phyloP scores from a whole-genome alignment of 2,329 filamentous ascomycete genomes.

The Fusarium anguioides region DNA sequence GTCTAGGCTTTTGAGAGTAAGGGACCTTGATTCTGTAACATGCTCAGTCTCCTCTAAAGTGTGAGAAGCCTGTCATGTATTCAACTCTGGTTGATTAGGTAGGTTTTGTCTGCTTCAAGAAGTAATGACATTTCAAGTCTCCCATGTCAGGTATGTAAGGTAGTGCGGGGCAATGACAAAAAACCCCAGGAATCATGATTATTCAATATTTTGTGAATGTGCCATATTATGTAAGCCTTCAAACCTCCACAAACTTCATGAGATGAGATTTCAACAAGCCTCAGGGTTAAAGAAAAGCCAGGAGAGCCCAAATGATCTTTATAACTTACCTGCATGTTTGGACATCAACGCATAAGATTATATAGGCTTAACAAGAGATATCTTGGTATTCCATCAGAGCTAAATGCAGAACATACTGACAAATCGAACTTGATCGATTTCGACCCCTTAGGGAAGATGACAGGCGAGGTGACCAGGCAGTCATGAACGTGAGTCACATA shows the following conservation, averaged over 20 bases:
- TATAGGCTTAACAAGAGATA: too few relatives aligned
- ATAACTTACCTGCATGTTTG: too few relatives aligned
- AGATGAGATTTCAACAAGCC: not conserved
- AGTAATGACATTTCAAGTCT: constrained; percentile 1
- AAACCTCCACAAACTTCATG: not conserved
- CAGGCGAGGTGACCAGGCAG: not conserved
- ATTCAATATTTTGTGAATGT: constrained; percentile 44
- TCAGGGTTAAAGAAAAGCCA: too few relatives aligned
- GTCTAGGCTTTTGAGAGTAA: constrained; percentile 12
- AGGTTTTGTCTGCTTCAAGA: not conserved
- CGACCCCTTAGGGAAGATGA: too few relatives aligned
- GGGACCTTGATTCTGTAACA: constrained; percentile 27
- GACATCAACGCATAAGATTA: too few relatives aligned
- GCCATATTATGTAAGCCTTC: constrained; percentile 47
- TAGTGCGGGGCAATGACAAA: constrained; percentile 22
- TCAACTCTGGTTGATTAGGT: not conserved
- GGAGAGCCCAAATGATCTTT: too few relatives aligned
- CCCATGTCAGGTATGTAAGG: not conserved
- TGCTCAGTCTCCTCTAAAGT: constrained; percentile 23
- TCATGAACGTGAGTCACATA: not conserved
- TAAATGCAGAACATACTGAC: too few relatives aligned
- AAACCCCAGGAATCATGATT: constrained; percentile 21
- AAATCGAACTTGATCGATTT: too few relatives aligned
- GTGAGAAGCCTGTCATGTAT: not conserved
- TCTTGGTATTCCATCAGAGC: too few relatives aligned